Evolutionary conservation across 1,284 basidiomycete species (phyloP).

Genomic region (Rhodofomes roseus): DNA sequence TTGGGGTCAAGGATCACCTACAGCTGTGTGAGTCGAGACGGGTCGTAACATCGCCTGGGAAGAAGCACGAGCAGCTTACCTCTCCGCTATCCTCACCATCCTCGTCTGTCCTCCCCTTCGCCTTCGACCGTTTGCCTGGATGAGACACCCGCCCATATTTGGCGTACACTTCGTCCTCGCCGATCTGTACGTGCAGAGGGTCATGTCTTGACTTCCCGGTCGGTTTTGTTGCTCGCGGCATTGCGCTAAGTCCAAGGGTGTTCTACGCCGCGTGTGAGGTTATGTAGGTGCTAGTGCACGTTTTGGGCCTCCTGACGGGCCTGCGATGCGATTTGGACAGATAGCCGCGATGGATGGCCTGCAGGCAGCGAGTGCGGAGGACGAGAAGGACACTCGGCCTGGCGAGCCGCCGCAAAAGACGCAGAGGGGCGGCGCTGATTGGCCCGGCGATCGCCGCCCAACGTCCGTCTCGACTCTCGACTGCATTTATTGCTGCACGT

Average conservation of each 20-base stretch:
- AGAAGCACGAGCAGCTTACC: conserved; percentile 32
- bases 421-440: conserved; percentile 8
- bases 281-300: not conserved
- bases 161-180: conserved; percentile 68
- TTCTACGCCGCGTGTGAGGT: not conserved
- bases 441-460: conserved; percentile 9
- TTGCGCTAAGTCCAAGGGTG: conserved; percentile 27
- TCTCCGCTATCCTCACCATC: conserved; percentile 54
- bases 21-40: not conserved
- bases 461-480: not conserved
- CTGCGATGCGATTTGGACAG: not conserved
- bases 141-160: conserved; percentile 77
- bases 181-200: conserved; percentile 80
- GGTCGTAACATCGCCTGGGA: not conserved
- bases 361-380: not conserved
- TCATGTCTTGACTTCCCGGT: conserved; percentile 68
- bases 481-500: not conserved
- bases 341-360: not conserved
- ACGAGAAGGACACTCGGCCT: not conserved
- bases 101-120: conserved; percentile 33
- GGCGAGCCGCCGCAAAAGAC: conserved; percentile 3
- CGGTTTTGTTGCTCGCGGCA: conserved; percentile 61
- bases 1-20: conserved; percentile 81
- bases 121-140: conserved; percentile 71
- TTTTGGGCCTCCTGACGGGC: not conserved